Evolutionary conservation across 2,329 filamentous ascomycete species (phyloP).

Genomic region (Ophiostoma pallidulum): DNA sequence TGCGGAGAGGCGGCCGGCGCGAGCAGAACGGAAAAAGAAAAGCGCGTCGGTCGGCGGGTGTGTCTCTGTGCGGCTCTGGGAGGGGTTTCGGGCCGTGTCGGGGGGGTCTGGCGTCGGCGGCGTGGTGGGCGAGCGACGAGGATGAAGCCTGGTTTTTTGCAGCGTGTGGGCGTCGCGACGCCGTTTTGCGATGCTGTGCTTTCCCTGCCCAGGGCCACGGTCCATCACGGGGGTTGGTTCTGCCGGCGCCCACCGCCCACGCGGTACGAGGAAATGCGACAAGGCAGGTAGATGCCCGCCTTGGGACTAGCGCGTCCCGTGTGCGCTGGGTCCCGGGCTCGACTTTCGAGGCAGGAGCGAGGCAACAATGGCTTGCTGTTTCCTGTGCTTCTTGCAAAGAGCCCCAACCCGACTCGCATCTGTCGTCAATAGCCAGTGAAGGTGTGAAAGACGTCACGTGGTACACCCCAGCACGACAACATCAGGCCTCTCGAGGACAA

Average conservation of each 20-base stretch:
- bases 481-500: too few relatives aligned
- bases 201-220: neutral
- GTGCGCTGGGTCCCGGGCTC: too few relatives aligned
- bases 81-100: neutral
- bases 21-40: neutral
- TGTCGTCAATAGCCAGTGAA: too few relatives aligned
- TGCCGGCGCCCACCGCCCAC: conserved; percentile 12
- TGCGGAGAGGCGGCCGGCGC: conserved; percentile 8
- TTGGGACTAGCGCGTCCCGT: neutral
- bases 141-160: neutral
- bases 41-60: neutral
- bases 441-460: too few relatives aligned
- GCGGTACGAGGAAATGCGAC: neutral
- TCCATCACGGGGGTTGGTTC: conserved; percentile 6
- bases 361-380: too few relatives aligned
- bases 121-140: too few relatives aligned
- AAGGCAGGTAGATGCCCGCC: neutral
- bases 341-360: too few relatives aligned
- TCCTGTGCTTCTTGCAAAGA: too few relatives aligned
- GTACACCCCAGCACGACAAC: too few relatives aligned
- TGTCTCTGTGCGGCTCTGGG: neutral
- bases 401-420: too few relatives aligned
- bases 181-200: neutral
- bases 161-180: neutral
- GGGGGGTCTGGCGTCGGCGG: too few relatives aligned